phyloP scores from a whole-genome alignment of 441 rosid species.

The Melastoma candidum region DNA sequence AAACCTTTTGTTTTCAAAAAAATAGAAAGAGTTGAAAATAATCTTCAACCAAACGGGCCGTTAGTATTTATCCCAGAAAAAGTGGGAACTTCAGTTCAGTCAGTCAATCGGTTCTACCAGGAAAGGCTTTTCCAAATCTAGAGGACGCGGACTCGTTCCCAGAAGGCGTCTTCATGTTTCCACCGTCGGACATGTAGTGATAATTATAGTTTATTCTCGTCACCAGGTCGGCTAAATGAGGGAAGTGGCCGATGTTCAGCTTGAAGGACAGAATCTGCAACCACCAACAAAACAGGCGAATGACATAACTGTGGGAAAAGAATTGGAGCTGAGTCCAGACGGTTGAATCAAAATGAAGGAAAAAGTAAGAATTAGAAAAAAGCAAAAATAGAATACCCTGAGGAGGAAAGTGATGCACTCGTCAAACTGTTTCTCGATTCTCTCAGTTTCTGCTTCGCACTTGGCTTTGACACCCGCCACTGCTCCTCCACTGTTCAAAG shows the following conservation, averaged over 20 bases:
- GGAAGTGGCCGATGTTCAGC: slow-evolving; percentile 83
- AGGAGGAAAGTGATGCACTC: slow-evolving; percentile 46
- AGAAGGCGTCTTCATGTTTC: slow-evolving; percentile 54
- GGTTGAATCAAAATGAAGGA: too few species aligned
- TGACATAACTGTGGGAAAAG: not conserved
- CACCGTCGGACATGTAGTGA: slow-evolving; percentile 84
- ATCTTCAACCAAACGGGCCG: too few species aligned
- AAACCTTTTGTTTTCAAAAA: too few species aligned
- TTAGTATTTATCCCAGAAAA: too few species aligned
- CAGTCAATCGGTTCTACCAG: slow-evolving; percentile 9
- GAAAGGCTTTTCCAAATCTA: slow-evolving; percentile 26
- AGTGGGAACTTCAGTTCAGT: too few species aligned
- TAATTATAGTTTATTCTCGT: slow-evolving; percentile 47
- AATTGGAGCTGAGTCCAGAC: too few species aligned
- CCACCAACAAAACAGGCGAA: slow-evolving; percentile 1
- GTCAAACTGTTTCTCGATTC: slow-evolving; percentile 79
- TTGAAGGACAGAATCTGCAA: slow-evolving; percentile 76
- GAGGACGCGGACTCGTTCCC: slow-evolving; percentile 37
- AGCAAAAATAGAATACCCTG: too few species aligned
- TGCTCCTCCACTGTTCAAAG: slow-evolving; percentile 66
- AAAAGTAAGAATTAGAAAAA: too few species aligned
- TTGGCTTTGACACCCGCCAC: slow-evolving; percentile 69
- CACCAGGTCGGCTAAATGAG: slow-evolving; percentile 88
- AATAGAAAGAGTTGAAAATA: too few species aligned
- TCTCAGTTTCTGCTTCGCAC: slow-evolving; percentile 74